Conservation (phyloP, 768 basidiomycete species). For the Calocybe cyanea region DNA sequence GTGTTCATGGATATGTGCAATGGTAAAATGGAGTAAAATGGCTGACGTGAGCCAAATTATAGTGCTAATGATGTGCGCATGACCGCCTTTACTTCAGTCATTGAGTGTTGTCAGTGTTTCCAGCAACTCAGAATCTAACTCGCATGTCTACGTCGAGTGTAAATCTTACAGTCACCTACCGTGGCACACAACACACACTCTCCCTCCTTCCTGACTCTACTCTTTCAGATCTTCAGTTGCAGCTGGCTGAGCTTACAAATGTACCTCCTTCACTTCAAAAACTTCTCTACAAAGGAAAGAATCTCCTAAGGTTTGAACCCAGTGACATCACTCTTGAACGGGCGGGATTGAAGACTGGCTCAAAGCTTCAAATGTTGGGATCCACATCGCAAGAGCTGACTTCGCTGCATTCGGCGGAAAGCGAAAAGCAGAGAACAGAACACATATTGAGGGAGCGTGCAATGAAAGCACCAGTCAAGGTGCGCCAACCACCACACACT, state of each 20-base stretch:
- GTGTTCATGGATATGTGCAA: too few relatives aligned
- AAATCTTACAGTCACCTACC: conserved; percentile 32
- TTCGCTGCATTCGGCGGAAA: conserved; percentile 51
- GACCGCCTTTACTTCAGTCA: too few relatives aligned
- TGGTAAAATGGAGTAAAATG: too few relatives aligned
- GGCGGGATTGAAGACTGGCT: conserved; percentile 60
- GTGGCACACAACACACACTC: conserved; percentile 46
- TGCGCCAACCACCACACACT: conserved; percentile 22
- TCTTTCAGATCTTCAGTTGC: conserved; percentile 45
- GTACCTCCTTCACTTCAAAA: conserved; percentile 70
- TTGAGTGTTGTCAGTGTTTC: too few relatives aligned
- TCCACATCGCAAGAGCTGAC: conserved; percentile 56
- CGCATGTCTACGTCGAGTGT: conserved; percentile 14
- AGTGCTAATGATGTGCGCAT: too few relatives aligned
- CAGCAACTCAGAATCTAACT: background rate
- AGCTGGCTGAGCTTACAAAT: conserved; percentile 58
- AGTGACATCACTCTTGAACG: conserved; percentile 26
- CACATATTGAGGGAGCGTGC: conserved; percentile 58
- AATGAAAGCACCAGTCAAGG: conserved; percentile 55
- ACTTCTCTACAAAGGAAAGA: conserved; percentile 69
- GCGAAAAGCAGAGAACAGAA: conserved; percentile 53
- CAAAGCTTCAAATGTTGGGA: conserved; percentile 70
- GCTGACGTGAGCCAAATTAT: too few relatives aligned
- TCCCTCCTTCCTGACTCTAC: conserved; percentile 47
- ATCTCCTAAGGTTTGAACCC: conserved; percentile 22